phyloP scores from a whole-genome alignment of 2,329 filamentous ascomycete species.

The Hymenoscyphus salicellus region DNA sequence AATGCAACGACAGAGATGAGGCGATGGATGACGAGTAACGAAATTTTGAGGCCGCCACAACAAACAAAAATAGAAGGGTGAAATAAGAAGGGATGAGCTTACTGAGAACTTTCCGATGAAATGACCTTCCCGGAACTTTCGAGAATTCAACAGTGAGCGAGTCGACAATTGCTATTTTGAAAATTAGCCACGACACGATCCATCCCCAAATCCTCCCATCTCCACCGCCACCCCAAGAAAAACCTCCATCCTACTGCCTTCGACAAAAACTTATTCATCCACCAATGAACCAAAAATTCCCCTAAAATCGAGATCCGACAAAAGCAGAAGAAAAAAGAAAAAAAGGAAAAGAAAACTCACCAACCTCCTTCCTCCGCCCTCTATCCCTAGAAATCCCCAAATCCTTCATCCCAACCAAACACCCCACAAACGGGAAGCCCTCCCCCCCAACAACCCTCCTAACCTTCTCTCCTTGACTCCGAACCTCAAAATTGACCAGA shows the following conservation, averaged over 20 bases:
- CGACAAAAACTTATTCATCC: background rate
- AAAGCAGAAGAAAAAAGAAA: background rate
- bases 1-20: background rate
- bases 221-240: too few relatives aligned
- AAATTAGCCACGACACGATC: background rate
- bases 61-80: background rate
- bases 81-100: slow-evolving; percentile 33
- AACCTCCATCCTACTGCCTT: background rate
- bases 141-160: slow-evolving; percentile 76
- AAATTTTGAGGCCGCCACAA: background rate
- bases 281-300: background rate
- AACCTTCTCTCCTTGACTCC: slow-evolving; percentile 52
- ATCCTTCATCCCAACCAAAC: slow-evolving; percentile 68
- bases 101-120: slow-evolving; percentile 76
- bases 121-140: slow-evolving; percentile 69
- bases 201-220: background rate
- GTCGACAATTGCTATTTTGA: slow-evolving; percentile 54
- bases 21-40: background rate
- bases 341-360: slow-evolving; percentile 41
- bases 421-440: slow-evolving; percentile 86
- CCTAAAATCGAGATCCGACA: background rate
- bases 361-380: slow-evolving; percentile 48
- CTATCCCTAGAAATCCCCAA: slow-evolving; percentile 72
- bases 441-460: slow-evolving; percentile 43
- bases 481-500: slow-evolving; percentile 75